phyloP scores from a whole-genome alignment of 306 rosid species.

The Castanospermum australe region DNA sequence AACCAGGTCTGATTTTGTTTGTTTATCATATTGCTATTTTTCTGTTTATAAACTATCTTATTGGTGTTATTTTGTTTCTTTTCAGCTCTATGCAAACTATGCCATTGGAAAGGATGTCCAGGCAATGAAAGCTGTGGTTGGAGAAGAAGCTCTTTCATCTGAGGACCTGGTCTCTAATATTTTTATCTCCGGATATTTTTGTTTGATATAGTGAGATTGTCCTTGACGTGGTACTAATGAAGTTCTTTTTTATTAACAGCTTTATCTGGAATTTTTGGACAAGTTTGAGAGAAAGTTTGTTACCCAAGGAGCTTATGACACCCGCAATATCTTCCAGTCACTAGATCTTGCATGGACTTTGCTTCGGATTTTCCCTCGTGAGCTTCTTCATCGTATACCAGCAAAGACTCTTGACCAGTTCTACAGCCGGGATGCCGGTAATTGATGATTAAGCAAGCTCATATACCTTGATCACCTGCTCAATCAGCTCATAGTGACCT shows the following conservation, averaged over 20 bases:
- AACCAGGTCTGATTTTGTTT: slow-evolving; percentile 74
- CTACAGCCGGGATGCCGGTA: slow-evolving; percentile 84
- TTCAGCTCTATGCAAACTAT: slow-evolving; percentile 95
- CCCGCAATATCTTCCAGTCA: slow-evolving; percentile 96
- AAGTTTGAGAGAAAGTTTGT: slow-evolving; percentile 98
- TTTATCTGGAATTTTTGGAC: slow-evolving; percentile 94
- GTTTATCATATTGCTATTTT: not conserved
- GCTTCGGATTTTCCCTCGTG: slow-evolving; percentile 98
- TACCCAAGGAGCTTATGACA: slow-evolving; percentile 92
- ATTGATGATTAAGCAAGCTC: slow-evolving; percentile 42
- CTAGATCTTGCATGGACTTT: slow-evolving; percentile 97
- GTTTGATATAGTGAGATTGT: not conserved
- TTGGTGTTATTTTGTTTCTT: slow-evolving; percentile 5
- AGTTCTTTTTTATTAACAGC: slow-evolving; percentile 43
- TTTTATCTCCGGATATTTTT: not conserved
- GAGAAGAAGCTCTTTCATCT: slow-evolving; percentile 99
- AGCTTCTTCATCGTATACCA: slow-evolving; percentile 98
- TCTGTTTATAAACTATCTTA: slow-evolving; percentile 19
- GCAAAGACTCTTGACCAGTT: slow-evolving; percentile 86
- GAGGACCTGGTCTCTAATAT: slow-evolving; percentile 82
- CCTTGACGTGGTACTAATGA: slow-evolving; percentile 14
- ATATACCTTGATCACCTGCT: slow-evolving; percentile 26
- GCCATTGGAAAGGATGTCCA: slow-evolving; percentile 99
- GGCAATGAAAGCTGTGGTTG: slow-evolving; percentile 99
- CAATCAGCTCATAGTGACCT: slow-evolving; percentile 38